Base-by-base conservation (phyloP, 306 rosid species). In the Trifolium dubium region DNA sequence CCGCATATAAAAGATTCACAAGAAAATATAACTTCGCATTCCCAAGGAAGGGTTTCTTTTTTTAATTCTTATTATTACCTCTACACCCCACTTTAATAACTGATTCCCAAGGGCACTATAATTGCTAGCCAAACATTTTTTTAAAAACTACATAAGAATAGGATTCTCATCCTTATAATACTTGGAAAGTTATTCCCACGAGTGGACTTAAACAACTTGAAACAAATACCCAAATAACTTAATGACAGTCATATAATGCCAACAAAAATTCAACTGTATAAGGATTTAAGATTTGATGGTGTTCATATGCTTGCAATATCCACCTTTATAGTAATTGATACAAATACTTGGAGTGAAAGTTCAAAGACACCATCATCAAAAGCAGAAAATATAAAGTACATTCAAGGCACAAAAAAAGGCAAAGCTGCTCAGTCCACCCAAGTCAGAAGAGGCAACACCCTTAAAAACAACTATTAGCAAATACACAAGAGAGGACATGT, bases 221-320 rank as follows among this genome's bases (percentile, higher is more conserved):
- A 56, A 56, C 63, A 56, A 29, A 23, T 29, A 4, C 5, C 35
- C 35, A 2, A 28, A 56, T 56, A 60, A 67, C 37, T 54, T 5
- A 49, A 51, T 23, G 55, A 66, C 56, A 64, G 73, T 46, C 28
- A 72, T 10, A 58, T 44, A 66, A 58, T 18, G 28, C 53, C 18
- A 15, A 61, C 65, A 35, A 15, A 28, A 61, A 10, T 1, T 54
- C 37, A 60, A 31, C 31, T n/a, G 14, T 40, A 60, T 44, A 28
- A 77, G 65, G 71, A 19, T 81, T 65, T 56, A 44, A 63, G 44
- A 67, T 66, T 58, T 44, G 78, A 47, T 8, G 73, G 51, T 53
- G 58, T 43, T 69, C 53, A 30, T 67, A 41, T 34, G 40, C 30
- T 10, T 58, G 63, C 40, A 41, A 67, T 37, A 69, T 62, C 28